A percentile compares a stretch with the other conserved stretches of the same genome.
Evolutionary conservation across 495 filamentous ascomycete genomes (phyloP).

Genomic region (Glonium stellatum): DNA sequence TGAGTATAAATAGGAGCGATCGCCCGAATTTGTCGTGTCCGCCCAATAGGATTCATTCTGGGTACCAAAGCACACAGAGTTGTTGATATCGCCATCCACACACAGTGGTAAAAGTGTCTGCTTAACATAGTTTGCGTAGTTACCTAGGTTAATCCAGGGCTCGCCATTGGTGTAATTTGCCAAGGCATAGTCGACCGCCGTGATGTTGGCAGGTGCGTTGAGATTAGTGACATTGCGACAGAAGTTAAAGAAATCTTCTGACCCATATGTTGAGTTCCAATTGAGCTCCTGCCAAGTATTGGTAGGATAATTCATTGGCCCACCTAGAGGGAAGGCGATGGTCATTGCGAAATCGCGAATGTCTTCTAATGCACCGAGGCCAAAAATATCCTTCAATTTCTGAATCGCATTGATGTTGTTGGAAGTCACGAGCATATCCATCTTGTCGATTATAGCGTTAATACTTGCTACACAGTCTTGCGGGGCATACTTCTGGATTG

Average conservation of each 20-base stretch:
- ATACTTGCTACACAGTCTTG: constrained; percentile 51
- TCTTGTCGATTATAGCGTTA: constrained; percentile 55
- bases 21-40: constrained; percentile 32
- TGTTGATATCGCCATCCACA: constrained; percentile 38
- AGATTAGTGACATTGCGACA: constrained; percentile 45
- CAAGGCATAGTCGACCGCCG: constrained; percentile 38
- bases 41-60: constrained; percentile 40
- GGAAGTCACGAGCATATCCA: constrained; percentile 46
- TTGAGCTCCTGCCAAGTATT: constrained; percentile 47
- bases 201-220: constrained; percentile 38
- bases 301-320: constrained; percentile 43
- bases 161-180: constrained; percentile 43
- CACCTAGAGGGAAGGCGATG: constrained; percentile 28
- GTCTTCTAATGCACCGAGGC: constrained; percentile 49
- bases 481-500: constrained; percentile 53
- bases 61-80: constrained; percentile 41
- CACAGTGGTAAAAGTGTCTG: constrained; percentile 39
- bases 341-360: constrained; percentile 53
- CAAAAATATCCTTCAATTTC: constrained; percentile 54
- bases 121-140: constrained; percentile 45
- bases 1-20: constrained; percentile 42
- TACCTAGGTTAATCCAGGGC: constrained; percentile 44
- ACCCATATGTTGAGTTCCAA: constrained; percentile 35
- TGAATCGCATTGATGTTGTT: constrained; percentile 40
- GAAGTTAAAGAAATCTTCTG: constrained; percentile 44